Base-by-base conservation (phyloP, 2,329 filamentous ascomycete species). In the Exophiala dermatitidis region DNA sequence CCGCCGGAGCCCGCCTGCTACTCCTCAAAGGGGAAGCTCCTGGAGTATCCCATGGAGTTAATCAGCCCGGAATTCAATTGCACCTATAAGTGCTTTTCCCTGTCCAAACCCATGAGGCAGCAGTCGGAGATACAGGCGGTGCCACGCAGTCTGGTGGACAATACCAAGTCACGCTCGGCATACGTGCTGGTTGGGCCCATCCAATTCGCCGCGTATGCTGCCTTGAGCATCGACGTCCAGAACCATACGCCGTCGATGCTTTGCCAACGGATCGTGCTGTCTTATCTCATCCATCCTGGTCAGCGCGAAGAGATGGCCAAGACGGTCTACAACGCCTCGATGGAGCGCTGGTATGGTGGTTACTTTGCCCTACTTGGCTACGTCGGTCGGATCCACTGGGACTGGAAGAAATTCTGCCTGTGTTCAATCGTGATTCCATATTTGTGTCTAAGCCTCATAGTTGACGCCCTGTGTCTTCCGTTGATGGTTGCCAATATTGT, bases 401-500 rank as follows among this genome's bases (percentile, higher is more conserved):
- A 33, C 33, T 48, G 12, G 37, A 48, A 19, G 43, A 59, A 48
- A 37, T 59, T n/a, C 5, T n/a, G 26, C 4, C 48, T 48, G 30
- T 52, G n/a, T 19, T 55, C 10, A 2, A 55, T 55, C 2, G 19
- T 60, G 10, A 45, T 58, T n/a, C 60, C 64, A 8, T 58, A 58
- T 53, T 52, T 66, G 32, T 37, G 62, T 12, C 31, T 66, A 30
- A 61, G 62, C 19, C 45, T 65, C 8, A 38, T 61, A 1, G 55
- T 66, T 8, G 63, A 66, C 31, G 40, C 64, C 3, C 43, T 61
- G 19, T 60, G 63, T 31, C 52, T 58, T 3, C 59, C 62, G 6
- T 41, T 64, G 28, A 63, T 65, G 56, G 44, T 64, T 10, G 45
- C 56, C 6, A 64, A 62, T 43, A 62, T 66, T 47, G 50, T 65